Percentiles rank a stretch among this genome's conserved stretches.
Conservation (phyloP, 805 yeast species). For the Cyberlindnera galapagoensis region DNA sequence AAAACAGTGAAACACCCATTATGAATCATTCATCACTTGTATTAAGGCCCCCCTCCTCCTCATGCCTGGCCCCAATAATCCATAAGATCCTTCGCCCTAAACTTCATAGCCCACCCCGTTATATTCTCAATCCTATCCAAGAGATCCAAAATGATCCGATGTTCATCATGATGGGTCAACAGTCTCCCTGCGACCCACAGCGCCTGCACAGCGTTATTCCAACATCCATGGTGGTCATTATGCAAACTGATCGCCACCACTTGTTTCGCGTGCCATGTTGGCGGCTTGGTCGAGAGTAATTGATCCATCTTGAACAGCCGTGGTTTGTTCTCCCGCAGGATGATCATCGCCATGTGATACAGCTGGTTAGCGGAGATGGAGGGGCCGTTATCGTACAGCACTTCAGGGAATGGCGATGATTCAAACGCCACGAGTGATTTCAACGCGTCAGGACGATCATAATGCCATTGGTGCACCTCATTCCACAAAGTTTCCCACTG, state of each 20-base stretch:
- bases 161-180: conserved; percentile 21
- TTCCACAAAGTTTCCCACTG: conserved; percentile 37
- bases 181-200: conserved; percentile 21
- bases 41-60: no score
- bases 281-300: conserved; percentile 11
- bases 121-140: conserved; percentile 23
- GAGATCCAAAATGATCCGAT: conserved; percentile 25
- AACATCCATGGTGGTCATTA: conserved; percentile 21
- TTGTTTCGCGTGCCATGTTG: conserved; percentile 23
- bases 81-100: conserved; percentile 24
- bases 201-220: conserved; percentile 20
- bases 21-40: no score
- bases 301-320: conserved; percentile 26
- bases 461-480: conserved; percentile 33
- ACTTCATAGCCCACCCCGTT: conserved; percentile 30
- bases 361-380: conserved; percentile 33
- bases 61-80: conserved; percentile 25
- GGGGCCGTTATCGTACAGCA: conserved; percentile 30
- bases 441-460: conserved; percentile 30
- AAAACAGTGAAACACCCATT: no score
- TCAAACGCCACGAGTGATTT: conserved; percentile 28
- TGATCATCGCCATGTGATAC: conserved; percentile 33
- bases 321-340: conserved; percentile 35
- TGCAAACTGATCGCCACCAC: conserved; percentile 17
- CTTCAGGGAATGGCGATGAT: conserved; percentile 31